A percentile compares a stretch with the other conserved stretches of the same genome.
Evolutionary conservation across 352 stramenopile species (phyloP).

Genomic region (Phytophthora nicotianae): DNA sequence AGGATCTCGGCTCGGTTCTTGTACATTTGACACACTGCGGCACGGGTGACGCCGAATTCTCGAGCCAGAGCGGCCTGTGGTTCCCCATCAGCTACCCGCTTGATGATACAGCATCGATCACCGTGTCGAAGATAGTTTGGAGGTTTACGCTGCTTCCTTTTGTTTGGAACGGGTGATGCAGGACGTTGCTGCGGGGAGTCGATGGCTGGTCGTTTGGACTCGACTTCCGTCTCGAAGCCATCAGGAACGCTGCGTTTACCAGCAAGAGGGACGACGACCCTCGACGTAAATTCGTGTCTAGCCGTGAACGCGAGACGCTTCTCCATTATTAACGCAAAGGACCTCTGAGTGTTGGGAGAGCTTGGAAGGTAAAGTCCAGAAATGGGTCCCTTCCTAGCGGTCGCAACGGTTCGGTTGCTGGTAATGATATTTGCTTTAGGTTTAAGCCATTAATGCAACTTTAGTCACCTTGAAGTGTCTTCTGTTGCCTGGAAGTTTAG

Average conservation of each 20-base stretch:
- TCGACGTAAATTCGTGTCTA: background rate
- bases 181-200: background rate
- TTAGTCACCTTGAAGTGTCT: background rate
- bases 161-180: background rate
- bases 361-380: conserved; percentile 2
- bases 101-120: conserved; percentile 16
- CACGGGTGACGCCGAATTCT: conserved; percentile 22
- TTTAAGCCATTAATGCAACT: background rate
- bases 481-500: background rate
- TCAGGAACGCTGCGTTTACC: background rate
- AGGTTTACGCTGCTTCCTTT: conserved; percentile 11
- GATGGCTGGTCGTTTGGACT: background rate
- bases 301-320: background rate
- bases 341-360: background rate
- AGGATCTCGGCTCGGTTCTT: conserved; percentile 23
- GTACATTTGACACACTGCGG: conserved; percentile 21
- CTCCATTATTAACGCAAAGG: background rate
- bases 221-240: background rate
- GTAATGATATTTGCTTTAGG: background rate
- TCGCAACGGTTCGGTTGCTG: conserved; percentile 1
- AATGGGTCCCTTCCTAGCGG: conserved; percentile 4
- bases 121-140: conserved; percentile 17
- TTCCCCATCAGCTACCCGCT: conserved; percentile 10
- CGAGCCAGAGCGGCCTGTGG: conserved; percentile 13
- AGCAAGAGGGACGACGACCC: background rate